These are phyloP conservation scores for Macrophomina tecta DNA, from an alignment of 2,329 filamentous ascomycete genomes.

Conservation along the genomic window DNA sequence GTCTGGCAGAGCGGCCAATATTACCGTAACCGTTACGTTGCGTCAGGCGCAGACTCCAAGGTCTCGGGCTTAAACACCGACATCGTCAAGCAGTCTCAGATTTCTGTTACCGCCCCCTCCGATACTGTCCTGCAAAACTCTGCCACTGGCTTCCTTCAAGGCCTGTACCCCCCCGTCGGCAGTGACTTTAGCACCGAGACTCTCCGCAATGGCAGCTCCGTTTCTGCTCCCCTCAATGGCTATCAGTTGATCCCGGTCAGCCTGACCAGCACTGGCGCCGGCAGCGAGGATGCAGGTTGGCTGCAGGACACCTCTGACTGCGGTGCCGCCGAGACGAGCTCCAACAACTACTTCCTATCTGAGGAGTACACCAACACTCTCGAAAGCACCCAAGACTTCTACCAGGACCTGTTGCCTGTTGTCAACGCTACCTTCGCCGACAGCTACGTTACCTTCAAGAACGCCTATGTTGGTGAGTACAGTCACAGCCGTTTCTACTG, in stretches of 20 bases:
- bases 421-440: conserved; percentile 59
- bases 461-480: conserved; percentile 68
- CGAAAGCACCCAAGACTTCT: conserved; percentile 60
- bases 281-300: conserved; percentile 64
- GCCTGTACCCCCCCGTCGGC: conserved; percentile 80
- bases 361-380: conserved; percentile 56
- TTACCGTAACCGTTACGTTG: conserved; percentile 79
- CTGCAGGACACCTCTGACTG: conserved; percentile 64
- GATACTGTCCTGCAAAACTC: conserved; percentile 83
- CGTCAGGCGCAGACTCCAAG: conserved; percentile 61
- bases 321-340: conserved; percentile 61
- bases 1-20: conserved; percentile 74
- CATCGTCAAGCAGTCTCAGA: conserved; percentile 71
- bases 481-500: conserved; percentile 10
- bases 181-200: conserved; percentile 58
- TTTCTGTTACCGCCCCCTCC: conserved; percentile 73
- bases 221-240: conserved; percentile 74
- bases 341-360: conserved; percentile 64
- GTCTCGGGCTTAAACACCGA: conserved; percentile 72
- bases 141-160: conserved; percentile 81
- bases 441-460: conserved; percentile 61
- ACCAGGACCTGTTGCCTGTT: conserved; percentile 57
- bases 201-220: conserved; percentile 72
- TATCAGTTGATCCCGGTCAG: conserved; percentile 85
- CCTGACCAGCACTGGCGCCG: conserved; percentile 62